Evolutionary conservation across 2,329 filamentous ascomycete species (phyloP).

Genomic region (Stachybotrys chartarum): DNA sequence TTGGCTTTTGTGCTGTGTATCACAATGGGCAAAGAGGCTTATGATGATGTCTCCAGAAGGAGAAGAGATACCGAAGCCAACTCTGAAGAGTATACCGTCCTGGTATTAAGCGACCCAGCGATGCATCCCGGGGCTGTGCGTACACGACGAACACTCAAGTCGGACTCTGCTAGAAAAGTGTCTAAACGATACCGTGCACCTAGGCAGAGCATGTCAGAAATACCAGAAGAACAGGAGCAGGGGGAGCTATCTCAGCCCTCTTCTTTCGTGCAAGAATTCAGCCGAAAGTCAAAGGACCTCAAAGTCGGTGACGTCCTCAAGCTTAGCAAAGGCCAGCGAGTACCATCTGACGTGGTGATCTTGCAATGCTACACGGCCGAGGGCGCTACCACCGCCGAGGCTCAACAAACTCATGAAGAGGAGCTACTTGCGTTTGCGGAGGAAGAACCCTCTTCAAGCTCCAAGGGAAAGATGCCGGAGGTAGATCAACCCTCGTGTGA

Average conservation of each 20-base stretch:
- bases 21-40: slow-evolving; percentile 91
- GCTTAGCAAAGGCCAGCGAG: slow-evolving; percentile 81
- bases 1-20: slow-evolving; percentile 87
- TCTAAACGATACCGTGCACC: slow-evolving; percentile 21
- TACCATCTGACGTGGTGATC: slow-evolving; percentile 91
- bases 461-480: slow-evolving; percentile 27
- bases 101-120: slow-evolving; percentile 60
- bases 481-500: slow-evolving; percentile 6
- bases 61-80: slow-evolving; percentile 90
- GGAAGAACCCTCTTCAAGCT: slow-evolving; percentile 20
- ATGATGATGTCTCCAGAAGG: slow-evolving; percentile 83
- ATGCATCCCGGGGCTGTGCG: slow-evolving; percentile 30
- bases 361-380: slow-evolving; percentile 71
- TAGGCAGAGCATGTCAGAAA: slow-evolving; percentile 47
- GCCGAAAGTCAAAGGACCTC: slow-evolving; percentile 78
- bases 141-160: slow-evolving; percentile 34
- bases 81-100: slow-evolving; percentile 75
- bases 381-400: slow-evolving; percentile 20
- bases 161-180: slow-evolving; percentile 22
- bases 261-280: slow-evolving; percentile 55
- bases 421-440: slow-evolving; percentile 33
- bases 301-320: slow-evolving; percentile 96
- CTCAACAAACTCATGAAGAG: slow-evolving; percentile 28
- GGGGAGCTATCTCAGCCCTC: slow-evolving; percentile 31
- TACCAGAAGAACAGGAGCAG: slow-evolving; percentile 61